Percentiles rank a stretch among this genome's conserved stretches.
These are phyloP conservation scores for Solioccasus polychromus DNA, from an alignment of 768 basidiomycete species.

Conservation along the genomic window DNA sequence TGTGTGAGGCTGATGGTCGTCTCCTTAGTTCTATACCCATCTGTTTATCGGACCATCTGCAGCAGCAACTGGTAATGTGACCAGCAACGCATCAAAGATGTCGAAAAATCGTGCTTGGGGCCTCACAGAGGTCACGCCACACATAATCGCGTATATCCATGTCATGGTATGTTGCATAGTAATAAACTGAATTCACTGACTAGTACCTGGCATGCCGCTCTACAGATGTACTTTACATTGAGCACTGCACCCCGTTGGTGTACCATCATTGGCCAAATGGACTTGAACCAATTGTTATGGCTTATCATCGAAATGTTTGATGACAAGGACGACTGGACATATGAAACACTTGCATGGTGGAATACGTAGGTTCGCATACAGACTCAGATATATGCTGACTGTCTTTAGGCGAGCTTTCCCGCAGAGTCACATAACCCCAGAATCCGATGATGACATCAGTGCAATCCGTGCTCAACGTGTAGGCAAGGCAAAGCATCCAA, in stretches of 20 bases:
- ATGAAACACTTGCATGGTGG: background rate
- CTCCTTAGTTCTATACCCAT: background rate
- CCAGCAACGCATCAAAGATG: background rate
- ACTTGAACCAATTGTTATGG: background rate
- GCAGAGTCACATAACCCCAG: background rate
- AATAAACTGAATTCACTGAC: background rate
- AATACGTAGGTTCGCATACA: background rate
- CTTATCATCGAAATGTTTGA: background rate
- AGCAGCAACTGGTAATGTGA: background rate
- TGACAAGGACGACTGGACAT: background rate
- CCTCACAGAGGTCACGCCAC: background rate
- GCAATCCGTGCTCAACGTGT: background rate
- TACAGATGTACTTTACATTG: conserved; percentile 1
- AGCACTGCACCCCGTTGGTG: background rate
- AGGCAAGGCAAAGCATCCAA: background rate
- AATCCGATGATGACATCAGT: background rate
- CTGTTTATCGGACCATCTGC: background rate
- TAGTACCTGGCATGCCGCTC: background rate
- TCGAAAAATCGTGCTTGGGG: conserved; percentile 1
- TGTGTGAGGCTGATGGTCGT: background rate
- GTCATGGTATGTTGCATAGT: background rate
- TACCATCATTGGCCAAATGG: background rate
- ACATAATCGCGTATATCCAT: background rate
- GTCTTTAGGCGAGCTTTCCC: background rate
- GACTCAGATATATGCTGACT: background rate